Percentiles rank a stretch among this genome's conserved stretches.
Conservation (phyloP, 306 rosid genomes). For the Cajanus cajan region DNA sequence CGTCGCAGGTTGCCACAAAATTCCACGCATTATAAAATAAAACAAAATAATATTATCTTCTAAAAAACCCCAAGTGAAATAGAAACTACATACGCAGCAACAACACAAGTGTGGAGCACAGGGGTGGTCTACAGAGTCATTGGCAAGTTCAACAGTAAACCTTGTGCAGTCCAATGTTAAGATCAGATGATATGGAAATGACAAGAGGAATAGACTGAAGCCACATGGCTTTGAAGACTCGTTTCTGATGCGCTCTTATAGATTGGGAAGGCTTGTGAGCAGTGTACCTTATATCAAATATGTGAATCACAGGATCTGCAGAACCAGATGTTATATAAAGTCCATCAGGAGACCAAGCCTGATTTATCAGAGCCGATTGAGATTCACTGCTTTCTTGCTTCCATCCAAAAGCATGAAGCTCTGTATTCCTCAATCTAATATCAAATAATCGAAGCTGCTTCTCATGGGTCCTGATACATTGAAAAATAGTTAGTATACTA, state of each 20-base stretch:
- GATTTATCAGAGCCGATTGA: constrained; percentile 94
- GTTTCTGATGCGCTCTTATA: constrained; percentile 83
- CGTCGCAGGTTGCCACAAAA: constrained; percentile 17
- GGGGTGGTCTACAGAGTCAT: background rate
- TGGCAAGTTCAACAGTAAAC: constrained; percentile 29
- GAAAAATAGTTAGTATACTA: background rate
- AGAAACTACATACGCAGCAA: background rate
- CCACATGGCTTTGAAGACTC: constrained; percentile 93
- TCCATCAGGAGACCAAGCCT: constrained; percentile 99
- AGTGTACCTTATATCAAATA: constrained; percentile 83
- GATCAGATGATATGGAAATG: constrained; percentile 91
- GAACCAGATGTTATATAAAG: constrained; percentile 82
- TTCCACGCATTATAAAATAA: background rate
- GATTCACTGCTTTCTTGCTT: constrained; percentile 97
- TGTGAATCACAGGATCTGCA: constrained; percentile 86
- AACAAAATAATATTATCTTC: background rate
- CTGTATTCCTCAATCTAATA: constrained; percentile 74
- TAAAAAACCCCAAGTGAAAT: background rate
- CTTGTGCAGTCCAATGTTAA: constrained; percentile 83
- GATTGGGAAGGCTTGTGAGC: constrained; percentile 79
- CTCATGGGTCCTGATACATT: constrained; percentile 64
- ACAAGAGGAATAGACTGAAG: constrained; percentile 78
- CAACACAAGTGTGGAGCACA: constrained; percentile 16
- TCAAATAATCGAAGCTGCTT: constrained; percentile 91
- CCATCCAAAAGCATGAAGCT: constrained; percentile 95